Evolutionary conservation across 2,329 filamentous ascomycete species (phyloP), one percentile per base, ranked within the genome.

Genomic region (Botryotinia globosa): DNA sequence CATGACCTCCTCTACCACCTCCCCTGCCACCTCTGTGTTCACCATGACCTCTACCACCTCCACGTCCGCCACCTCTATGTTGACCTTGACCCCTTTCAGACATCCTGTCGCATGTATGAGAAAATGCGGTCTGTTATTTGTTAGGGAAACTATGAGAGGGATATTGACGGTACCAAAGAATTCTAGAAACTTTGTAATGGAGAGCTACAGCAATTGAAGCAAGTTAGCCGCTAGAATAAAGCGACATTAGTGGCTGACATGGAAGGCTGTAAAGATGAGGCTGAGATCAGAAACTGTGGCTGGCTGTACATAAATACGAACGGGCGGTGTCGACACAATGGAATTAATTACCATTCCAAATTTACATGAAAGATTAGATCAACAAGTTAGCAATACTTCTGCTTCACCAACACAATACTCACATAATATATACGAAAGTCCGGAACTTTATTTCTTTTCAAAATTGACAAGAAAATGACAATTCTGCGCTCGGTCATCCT

Each of bases 1-100:
- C 81, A 74, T 81, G 79, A 9, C 75, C 75, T 56, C 78, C 79
- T 75, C 79, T 74, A 34, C 79, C 77, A 56, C 78, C 73, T 51
- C 73, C 73, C 12, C 72, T 72, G 9, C 69, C 76, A n/a, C 74
- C 73, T 73, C 76, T 62, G 39, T 72, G 63, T 67, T 72, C 70
- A 67, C 48, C 48, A 56, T 67, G 48, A 42, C 70, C 70, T 72
- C 70, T 68, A 32, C 70, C 70, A 18, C 73, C 74, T 42, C 74
- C 74, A n/a, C 74, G 56, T 29, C 74, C 29, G 22, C 75, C 75
- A 34, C 75, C 74, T 66, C 75, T 71, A 44, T 74, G 72, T 71
- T 76, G 74, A 58, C 71, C 70, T 72, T 76, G 74, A 58, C 71
- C 70, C 74, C 74, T 69, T 66, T 74, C 73, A 61, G 75, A 75